Evolutionary conservation across 2,329 filamentous ascomycete species (phyloP).

Genomic region (Neocatenulostroma microsporum): DNA sequence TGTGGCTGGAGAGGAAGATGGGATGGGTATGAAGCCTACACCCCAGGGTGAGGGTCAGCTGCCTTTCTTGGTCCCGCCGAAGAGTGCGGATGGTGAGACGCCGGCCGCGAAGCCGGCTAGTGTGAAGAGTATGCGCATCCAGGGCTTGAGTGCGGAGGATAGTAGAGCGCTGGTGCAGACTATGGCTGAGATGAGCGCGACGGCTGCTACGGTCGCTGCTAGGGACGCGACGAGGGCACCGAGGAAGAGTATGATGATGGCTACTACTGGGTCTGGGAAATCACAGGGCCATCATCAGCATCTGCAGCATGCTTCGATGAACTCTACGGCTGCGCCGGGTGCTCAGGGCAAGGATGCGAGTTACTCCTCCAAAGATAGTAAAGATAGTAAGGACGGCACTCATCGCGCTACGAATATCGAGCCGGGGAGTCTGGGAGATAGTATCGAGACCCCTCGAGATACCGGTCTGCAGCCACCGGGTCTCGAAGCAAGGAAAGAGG

Average conservation of each 20-base stretch:
- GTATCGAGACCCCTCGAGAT: too few species aligned
- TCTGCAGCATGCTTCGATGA: too few species aligned
- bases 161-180: slow-evolving; percentile 75
- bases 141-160: slow-evolving; percentile 71
- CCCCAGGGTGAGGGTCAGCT: slow-evolving; percentile 37
- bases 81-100: slow-evolving; percentile 44
- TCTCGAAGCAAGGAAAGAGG: too few species aligned
- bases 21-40: slow-evolving; percentile 25
- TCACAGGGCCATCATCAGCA: slow-evolving; percentile 10
- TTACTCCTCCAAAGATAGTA: too few species aligned
- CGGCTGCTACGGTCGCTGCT: slow-evolving; percentile 78
- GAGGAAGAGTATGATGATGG: slow-evolving; percentile 43
- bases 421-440: slow-evolving; percentile 4
- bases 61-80: slow-evolving; percentile 71
- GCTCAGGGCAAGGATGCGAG: too few species aligned
- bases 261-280: slow-evolving; percentile 10
- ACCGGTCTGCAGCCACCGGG: too few species aligned
- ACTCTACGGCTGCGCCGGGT: too few species aligned
- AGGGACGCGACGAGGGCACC: slow-evolving; percentile 58
- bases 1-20: slow-evolving; percentile 6
- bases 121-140: slow-evolving; percentile 35
- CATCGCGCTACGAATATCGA: slow-evolving; percentile 7
- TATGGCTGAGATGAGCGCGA: slow-evolving; percentile 88
- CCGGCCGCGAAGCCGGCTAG: slow-evolving; percentile 35
- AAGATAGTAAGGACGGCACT: slow-evolving; percentile 10